Evolutionary conservation across 495 filamentous ascomycete genomes (phyloP), one percentile per base, ranked within the genome.

Genomic region (Hypoxylon rickii): DNA sequence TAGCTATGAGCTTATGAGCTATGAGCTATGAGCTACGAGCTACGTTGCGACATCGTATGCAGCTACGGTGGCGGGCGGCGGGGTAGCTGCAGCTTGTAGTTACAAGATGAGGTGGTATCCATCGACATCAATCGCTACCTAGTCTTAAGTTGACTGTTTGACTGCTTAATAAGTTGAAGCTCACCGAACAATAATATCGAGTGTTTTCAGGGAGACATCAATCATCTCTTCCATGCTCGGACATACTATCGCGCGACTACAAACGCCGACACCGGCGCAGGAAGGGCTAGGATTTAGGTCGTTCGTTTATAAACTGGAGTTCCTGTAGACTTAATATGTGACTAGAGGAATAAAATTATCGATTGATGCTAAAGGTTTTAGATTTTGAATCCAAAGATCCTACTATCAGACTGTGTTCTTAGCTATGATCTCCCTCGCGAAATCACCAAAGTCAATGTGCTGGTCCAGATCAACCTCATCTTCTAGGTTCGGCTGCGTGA

Each of bases 401-500:
- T n/a, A n/a, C n/a, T n/a, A 51, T 26, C 64, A 72, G 12, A 79
- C 76, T 29, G 89, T 90, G 70, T 92, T 94, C 78, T 83, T 89
- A 61, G 83, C 81, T 50, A 96, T 86, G 64, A 96, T 86, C 33
- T 85, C 87, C 71, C 83, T 86, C 15, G 91, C 91, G 81, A 97
- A 96, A 63, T 88, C 83, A 21, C 87, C 94, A 79, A 97, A 97
- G 34, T 76, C 86, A 41, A 85, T 80, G 18, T 87, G 85, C 56
- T 79, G 75, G 65, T 86, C 79, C 43, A 76, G 74, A 69, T 90
- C 89, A 12, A 98, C 90, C 75, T 87, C 83, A 61, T 96, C 94
- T 44, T 82, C 86, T 39, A 98, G 70, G 76, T 96, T 96, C 33
- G 94, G 94, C 78, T 98, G 94, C 39, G 94, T 98, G 70, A 98